Evolutionary conservation across 257 asterid genomes (phyloP).

Genomic region (Solanum piurae): DNA sequence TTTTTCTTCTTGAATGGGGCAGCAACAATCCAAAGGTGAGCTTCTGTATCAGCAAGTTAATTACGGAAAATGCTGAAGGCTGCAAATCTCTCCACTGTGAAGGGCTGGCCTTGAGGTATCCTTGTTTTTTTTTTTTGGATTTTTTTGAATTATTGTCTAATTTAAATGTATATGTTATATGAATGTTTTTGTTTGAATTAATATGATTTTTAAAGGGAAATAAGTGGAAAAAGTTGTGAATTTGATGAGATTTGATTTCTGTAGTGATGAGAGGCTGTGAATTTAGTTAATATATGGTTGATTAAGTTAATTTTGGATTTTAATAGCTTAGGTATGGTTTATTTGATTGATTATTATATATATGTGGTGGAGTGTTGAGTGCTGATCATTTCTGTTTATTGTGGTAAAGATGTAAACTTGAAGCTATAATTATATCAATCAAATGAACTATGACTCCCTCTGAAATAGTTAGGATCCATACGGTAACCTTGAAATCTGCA

Average conservation of each 20-base stretch:
- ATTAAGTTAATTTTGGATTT: neutral
- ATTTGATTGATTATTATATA: neutral
- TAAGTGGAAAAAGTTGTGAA: neutral
- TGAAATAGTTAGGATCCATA: neutral
- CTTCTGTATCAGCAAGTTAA: constrained; percentile 67
- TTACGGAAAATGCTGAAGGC: constrained; percentile 51
- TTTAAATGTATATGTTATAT: neutral
- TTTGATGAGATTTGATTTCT: neutral
- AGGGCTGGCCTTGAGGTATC: constrained; percentile 22
- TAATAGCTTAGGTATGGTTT: neutral
- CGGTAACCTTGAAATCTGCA: no score
- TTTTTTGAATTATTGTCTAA: neutral
- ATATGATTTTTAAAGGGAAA: neutral
- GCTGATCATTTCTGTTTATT: neutral
- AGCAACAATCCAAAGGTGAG: constrained; percentile 71
- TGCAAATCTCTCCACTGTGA: constrained; percentile 69
- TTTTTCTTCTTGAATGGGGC: constrained; percentile 45
- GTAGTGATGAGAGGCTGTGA: neutral
- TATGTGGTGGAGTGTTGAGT: neutral
- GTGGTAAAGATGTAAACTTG: neutral
- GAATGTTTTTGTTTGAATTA: neutral
- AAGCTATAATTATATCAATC: neutral
- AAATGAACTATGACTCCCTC: neutral
- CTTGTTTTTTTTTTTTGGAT: no score
- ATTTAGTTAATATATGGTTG: neutral